Base-by-base conservation (phyloP, 352 stramenopile genomes). In the Thalassiosira pacifica region DNA sequence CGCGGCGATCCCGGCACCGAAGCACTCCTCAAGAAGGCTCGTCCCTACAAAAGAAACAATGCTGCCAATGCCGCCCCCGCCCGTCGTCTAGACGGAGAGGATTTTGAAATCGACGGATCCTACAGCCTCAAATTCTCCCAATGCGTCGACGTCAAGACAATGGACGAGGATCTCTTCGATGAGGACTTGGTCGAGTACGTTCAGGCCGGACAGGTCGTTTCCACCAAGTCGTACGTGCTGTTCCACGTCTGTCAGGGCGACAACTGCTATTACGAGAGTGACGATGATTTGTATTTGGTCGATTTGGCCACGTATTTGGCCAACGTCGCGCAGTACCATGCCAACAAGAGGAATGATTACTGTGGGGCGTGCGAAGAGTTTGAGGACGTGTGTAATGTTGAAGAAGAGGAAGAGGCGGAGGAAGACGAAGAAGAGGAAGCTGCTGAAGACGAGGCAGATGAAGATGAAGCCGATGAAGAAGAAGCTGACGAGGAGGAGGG, bases 61-160 rank as follows among this genome's bases (percentile, higher is more conserved):
- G 34, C 2, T 57, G 52, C 22, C 19, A 57, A 32, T 10, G 24
- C 16, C 29, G 45, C 24, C 10, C 10, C 37, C 42, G 42, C 48
- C n/a, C 79, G 79, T 86, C 63, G 57, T 22, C 27, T 72, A 18
- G 22, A 86, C 6, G 45, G 16, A 45, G 61, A 55, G 34, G 34
- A 42, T 4, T 42, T 42, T 10, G 34, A 42, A 19, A 65, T 83
- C 24, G 63, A 79, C 31, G 81, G 74, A 34, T 63, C 73, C 8
- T 87, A 87, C 55, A 64, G 3, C 48, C 69, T 86, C 57, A 71
- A 86, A 76, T 86, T 86, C 66, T 86, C 79, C 13, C 45, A 86
- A 48, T 86, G 79, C 45, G 52, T 86, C 27, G 79, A 86, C 26
- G 65, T 82, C 24, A 75, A 82, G 37, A 80, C 71, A 19, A 40